A percentile compares a stretch with the other conserved stretches of the same genome.
Evolutionary conservation across 2,329 filamentous ascomycete species (phyloP).

Genomic region (Aureobasidium sp.): DNA sequence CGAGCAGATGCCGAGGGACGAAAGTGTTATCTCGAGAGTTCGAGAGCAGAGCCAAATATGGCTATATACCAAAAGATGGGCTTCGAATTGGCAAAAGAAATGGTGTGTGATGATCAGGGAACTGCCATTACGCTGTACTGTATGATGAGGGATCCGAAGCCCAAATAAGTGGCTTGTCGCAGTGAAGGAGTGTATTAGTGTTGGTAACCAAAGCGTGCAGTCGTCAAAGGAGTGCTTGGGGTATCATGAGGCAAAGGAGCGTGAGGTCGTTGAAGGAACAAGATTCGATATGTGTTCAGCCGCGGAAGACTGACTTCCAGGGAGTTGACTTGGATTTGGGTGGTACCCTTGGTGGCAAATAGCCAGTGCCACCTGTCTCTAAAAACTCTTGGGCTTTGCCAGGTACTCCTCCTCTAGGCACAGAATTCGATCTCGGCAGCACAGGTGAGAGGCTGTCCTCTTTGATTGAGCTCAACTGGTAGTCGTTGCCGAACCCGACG

Average conservation of each 20-base stretch:
- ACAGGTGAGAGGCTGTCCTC: not conserved
- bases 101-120: slow-evolving; percentile 57
- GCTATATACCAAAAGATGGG: slow-evolving; percentile 63
- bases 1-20: slow-evolving; percentile 55
- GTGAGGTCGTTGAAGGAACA: not conserved
- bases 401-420: not conserved
- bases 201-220: not conserved
- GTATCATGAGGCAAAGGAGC: not conserved
- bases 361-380: slow-evolving; percentile 1
- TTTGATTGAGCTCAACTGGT: not conserved
- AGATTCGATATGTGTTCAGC: not conserved
- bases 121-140: slow-evolving; percentile 39
- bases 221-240: slow-evolving; percentile 7
- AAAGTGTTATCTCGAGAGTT: slow-evolving; percentile 63
- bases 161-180: not conserved
- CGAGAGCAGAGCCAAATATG: slow-evolving; percentile 58
- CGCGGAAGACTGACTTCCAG: not conserved
- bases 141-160: slow-evolving; percentile 33
- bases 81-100: slow-evolving; percentile 55
- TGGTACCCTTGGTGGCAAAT: slow-evolving; percentile 1
- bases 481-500: slow-evolving; percentile 2
- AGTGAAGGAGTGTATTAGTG: not conserved
- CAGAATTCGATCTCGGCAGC: not conserved
- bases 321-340: not conserved
- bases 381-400: slow-evolving; percentile 1